Percentiles rank a stretch among this genome's conserved stretches.
Evolutionary conservation across 2,329 filamentous ascomycete genomes (phyloP).

Genomic region (Curvularia sp.): DNA sequence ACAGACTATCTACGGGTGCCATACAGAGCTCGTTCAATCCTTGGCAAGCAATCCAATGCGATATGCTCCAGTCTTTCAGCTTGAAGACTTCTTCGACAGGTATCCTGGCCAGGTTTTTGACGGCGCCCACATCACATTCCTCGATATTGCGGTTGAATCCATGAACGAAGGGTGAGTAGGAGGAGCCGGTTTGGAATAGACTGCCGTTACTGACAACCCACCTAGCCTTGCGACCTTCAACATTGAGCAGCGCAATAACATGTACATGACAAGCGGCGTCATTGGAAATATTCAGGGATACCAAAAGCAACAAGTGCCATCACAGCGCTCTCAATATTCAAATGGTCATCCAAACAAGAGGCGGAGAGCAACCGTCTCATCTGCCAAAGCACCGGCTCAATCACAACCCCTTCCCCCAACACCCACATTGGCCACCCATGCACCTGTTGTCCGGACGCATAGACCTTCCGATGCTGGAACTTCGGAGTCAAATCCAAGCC

Average conservation of each 20-base stretch:
- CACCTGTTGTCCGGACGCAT: constrained; percentile 27
- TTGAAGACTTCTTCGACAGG: constrained; percentile 87
- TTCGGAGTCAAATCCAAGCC: constrained; percentile 35
- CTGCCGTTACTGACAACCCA: constrained; percentile 19
- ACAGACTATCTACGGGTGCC: constrained; percentile 78
- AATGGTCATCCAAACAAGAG: constrained; percentile 47
- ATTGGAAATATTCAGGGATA: constrained; percentile 37
- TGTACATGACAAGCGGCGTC: constrained; percentile 46
- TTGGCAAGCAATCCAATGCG: constrained; percentile 72
- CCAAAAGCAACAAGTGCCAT: constrained; percentile 35
- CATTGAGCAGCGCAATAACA: constrained; percentile 49
- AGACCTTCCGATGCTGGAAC: constrained; percentile 35
- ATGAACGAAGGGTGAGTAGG: constrained; percentile 61
- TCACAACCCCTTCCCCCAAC: constrained; percentile 37
- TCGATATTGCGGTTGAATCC: constrained; percentile 70
- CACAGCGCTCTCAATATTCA: constrained; percentile 36
- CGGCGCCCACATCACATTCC: constrained; percentile 74
- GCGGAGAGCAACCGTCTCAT: constrained; percentile 44
- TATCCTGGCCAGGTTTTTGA: constrained; percentile 78
- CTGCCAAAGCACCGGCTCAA: constrained; percentile 31
- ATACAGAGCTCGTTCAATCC: constrained; percentile 79
- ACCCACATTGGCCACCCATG: constrained; percentile 42
- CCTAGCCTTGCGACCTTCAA: constrained; percentile 45
- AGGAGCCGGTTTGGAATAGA: neutral
- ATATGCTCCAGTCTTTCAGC: constrained; percentile 80